Evolutionary conservation across 2,329 filamentous ascomycete genomes (phyloP), one percentile per base, ranked within the genome.

Genomic region (Aspergillus nomiae): DNA sequence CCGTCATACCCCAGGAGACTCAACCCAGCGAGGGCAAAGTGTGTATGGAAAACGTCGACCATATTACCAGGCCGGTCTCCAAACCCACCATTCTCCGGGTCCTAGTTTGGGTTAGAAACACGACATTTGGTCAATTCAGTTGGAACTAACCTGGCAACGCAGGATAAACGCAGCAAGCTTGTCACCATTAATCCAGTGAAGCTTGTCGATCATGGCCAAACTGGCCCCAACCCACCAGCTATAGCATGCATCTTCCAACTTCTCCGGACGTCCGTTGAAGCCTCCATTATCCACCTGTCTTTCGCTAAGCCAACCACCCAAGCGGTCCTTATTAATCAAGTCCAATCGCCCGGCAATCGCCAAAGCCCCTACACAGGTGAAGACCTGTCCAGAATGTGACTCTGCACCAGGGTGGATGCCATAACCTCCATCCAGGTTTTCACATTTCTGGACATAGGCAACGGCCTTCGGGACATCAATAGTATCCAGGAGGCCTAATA

Each of bases 191-290:
- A 99, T 96, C 95, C 95, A 99, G 76, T 97, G 92, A 59, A 93
- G 85, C 60, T 90, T 89, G 59, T 86, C 89, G 69, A 99, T 91
- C 85, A 98, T 97, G 53, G 91, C 90, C 69, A 99, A 81, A 76
- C 94, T 97, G 74, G 92, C 94, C 73, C 94, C 82, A 51, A 98
- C 95, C 95, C 95, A 99, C 95, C 95, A 99, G 76, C 92, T 97
- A 80, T 99, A 99, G 81, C 95, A 99, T 16, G 97, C 94, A 76
- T 99, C 95, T 76, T 97, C 94, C 66, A 91, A 82, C 82, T 99
- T 99, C 80, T 98, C 95, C 0, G 95, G 95, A 56, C 95, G 86
- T 3, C 95, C 95, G 75, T 99, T 99, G 57, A 99, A 82, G 0
- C 95, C 95, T 34, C 95, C 95, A 55, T 89, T 90, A 11, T 92